Base-by-base conservation (phyloP, 345 rosid genomes). In the Acer yangbiense region DNA sequence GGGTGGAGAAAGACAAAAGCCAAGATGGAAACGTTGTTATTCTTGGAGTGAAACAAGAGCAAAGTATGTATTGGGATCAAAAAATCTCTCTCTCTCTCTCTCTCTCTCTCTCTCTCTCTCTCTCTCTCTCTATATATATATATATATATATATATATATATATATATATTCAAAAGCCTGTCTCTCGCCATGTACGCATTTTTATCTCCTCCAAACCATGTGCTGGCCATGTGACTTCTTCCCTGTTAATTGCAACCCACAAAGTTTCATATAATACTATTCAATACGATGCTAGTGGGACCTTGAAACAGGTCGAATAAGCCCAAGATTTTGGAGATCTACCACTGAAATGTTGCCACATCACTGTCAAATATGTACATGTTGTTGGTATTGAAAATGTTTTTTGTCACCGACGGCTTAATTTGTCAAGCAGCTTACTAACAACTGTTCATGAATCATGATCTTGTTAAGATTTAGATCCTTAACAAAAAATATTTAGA, bases 1-100 rank as follows among this genome's bases (percentile, higher is more conserved):
- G 29, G 14, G 35, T 10, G 10, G 21, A 41, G 41, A 39, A 68
- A 16, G 48, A 2, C 6, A 62, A 23, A 41, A 43, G 81, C 65
- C 73, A 72, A 79, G 69, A 62, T 78, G 77, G 69, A 67, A 60
- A 62, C 69, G 73, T 68, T 68, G 78, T 61, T 61, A 32, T 60
- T 74, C 32, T 62, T 65, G 69, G 75, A 74, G 82, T 79, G 69
- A 62, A 74, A 68, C 57, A 68, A 4, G 71, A 74, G 75, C 52
- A 79, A 74, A 50, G 78, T 74, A 73, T 74, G 74, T 48, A 17
- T 35, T 35, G 46, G 17, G 39, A 41, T 41, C 39, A 35, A 35
- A 35, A 4, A 25, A 25, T 25, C 2, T 25, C 27, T 1, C 25
- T 23, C 25, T 23, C 25, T 23, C 25, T 23, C 25, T 23, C 25